Percentiles rank a stretch among this genome's conserved stretches.
phyloP scores from a whole-genome alignment of 2,329 filamentous ascomycete species.

The Botryosphaeria dothidea region DNA sequence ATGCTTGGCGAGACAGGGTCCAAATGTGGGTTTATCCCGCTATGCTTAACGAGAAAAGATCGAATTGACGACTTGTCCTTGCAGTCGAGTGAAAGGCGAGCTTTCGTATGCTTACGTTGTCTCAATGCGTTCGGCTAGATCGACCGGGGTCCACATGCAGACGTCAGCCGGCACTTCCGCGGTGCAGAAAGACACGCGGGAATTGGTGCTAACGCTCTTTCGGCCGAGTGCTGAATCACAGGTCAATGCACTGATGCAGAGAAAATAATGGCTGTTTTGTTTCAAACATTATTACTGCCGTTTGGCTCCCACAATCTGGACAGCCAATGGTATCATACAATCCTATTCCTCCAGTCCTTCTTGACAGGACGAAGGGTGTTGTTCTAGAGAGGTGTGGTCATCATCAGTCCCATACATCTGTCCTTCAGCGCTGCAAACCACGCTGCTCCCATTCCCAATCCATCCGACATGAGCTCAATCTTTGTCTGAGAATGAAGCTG shows the following conservation, averaged over 20 bases:
- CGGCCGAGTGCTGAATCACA: too few relatives aligned
- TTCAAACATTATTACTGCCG: background rate
- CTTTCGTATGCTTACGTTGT: too few relatives aligned
- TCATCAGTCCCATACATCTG: background rate
- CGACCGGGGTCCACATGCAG: too few relatives aligned
- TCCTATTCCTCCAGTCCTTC: background rate
- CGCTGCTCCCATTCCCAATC: background rate
- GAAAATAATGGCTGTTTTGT: background rate
- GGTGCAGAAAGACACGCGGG: too few relatives aligned
- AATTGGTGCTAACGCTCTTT: too few relatives aligned
- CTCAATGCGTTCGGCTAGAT: too few relatives aligned
- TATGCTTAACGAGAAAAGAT: background rate
- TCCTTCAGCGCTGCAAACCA: background rate
- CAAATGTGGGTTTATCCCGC: too few relatives aligned
- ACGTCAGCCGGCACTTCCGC: too few relatives aligned
- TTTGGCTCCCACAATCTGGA: background rate
- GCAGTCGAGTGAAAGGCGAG: too few relatives aligned
- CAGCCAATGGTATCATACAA: slow-evolving; percentile 6
- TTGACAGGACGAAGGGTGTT: background rate
- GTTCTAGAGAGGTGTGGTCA: slow-evolving; percentile 4
- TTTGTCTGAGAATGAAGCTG: background rate
- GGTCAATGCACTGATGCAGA: too few relatives aligned
- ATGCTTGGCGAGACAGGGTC: background rate
- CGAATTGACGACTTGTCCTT: background rate
- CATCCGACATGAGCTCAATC: background rate